Base-by-base conservation (phyloP, 805 yeast species). In the Yarrowia divulgata region DNA sequence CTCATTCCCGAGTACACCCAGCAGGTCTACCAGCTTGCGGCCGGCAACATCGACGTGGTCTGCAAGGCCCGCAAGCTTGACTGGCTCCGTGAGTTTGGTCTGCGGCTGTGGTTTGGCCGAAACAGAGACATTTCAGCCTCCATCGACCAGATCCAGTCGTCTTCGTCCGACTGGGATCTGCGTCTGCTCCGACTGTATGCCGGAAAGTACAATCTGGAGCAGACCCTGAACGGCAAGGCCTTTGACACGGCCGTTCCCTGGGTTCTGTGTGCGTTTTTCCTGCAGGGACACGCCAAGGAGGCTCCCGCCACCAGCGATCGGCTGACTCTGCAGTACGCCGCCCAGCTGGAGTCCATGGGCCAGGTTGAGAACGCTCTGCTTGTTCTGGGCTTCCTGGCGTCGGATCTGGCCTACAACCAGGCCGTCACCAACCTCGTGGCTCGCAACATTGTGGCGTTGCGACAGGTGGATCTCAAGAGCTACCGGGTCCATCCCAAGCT, bases 31-130 rank as follows among this genome's bases (percentile, higher is more conserved):
- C 48, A 63, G 16, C 37, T 49, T 8, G 62, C 64, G 1, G 70
- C 69, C 1, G 70, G 70, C 29, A 55, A 49, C 40, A 71, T 68
- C 1, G 70, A 73, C 5, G 73, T 72, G 1, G 39, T 74, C 12
- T 70, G 72, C 37, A 48, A 75, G 18, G 72, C 81, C 2, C 79
- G 78, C 2, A 85, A 82, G 1, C 81, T 90, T 37, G 84, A 89
- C 16, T 90, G 97, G 96, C 82, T 85, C 70, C 80, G 88, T 40
- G 81, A 85, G 32, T 80, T 93, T 40, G 86, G 87, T 0, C 72
- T 90, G 68, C 75, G 82, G 19, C 73, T 93, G n/a, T 86, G 85
- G 74, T 93, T 88, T 77, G 91, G 90, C 4, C 32, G 73, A 8
- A 40, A 68, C 18, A 19, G 43, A 12, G 71, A 69, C 46, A 52